A percentile compares a stretch with the other conserved stretches of the same genome.
These are phyloP conservation scores for Calocera viscosa DNA, from an alignment of 768 basidiomycete genomes.

Conservation along the genomic window DNA sequence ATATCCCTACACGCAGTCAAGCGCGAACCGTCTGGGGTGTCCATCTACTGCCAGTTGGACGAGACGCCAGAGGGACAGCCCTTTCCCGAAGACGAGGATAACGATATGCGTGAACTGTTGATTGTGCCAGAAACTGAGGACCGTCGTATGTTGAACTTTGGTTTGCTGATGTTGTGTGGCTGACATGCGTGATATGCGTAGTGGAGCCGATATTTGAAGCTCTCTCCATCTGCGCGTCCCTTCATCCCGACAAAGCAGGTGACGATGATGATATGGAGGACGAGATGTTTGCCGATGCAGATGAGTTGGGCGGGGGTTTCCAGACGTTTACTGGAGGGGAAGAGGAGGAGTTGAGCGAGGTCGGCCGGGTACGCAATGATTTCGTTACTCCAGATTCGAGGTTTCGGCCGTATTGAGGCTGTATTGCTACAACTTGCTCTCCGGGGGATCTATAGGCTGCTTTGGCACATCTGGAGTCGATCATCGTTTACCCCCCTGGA, in stretches of 20 bases:
- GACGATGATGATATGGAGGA: constrained; percentile 40
- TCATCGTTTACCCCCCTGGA: constrained; percentile 47
- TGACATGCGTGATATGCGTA: constrained; percentile 27
- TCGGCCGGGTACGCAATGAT: constrained; percentile 90
- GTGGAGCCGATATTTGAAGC: constrained; percentile 79
- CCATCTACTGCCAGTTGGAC: constrained; percentile 90
- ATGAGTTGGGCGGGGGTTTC: constrained; percentile 26
- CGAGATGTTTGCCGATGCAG: constrained; percentile 45
- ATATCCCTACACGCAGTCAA: constrained; percentile 92
- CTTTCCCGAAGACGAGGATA: constrained; percentile 32
- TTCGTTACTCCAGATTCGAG: constrained; percentile 56
- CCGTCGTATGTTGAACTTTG: constrained; percentile 41
- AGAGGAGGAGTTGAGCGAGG: constrained; percentile 66
- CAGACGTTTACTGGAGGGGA: constrained; percentile 48
- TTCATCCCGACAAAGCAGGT: constrained; percentile 57
- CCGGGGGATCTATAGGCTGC: constrained; percentile 46
- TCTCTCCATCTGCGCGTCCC: constrained; percentile 70
- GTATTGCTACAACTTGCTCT: neutral
- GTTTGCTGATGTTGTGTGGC: neutral
- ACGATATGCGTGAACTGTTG: constrained; percentile 64
- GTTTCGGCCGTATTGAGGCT: constrained; percentile 71
- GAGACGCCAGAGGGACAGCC: constrained; percentile 35
- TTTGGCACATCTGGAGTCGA: constrained; percentile 68
- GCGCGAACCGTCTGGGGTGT: constrained; percentile 49
- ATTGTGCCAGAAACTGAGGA: constrained; percentile 51